Base-by-base conservation (phyloP, 1,139 yeast genomes). In the Pichia terricola region DNA sequence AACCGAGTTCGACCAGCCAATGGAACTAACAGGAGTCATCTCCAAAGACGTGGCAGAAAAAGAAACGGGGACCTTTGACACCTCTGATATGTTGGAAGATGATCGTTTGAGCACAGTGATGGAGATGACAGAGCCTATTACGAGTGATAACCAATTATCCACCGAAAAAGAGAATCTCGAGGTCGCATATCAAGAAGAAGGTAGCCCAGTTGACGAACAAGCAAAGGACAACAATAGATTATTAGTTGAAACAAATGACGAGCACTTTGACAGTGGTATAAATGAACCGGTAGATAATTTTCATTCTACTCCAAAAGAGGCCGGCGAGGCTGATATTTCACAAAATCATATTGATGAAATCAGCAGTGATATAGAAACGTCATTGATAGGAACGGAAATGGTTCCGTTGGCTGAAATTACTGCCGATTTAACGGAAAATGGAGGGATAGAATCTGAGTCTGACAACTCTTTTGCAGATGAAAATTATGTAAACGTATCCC, bases 321-420 rank as follows among this genome's bases (percentile, higher is more conserved):
- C n/a, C n/a, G n/a, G n/a, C n/a, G n/a, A n/a, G n/a, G n/a, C n/a
- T n/a, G n/a, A n/a, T n/a, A n/a, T n/a, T n/a, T n/a, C n/a, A n/a
- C n/a, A n/a, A n/a, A n/a, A n/a, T n/a, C n/a, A n/a, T n/a, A n/a
- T n/a, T n/a, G n/a, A n/a, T n/a, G n/a, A n/a, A n/a, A n/a, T n/a
- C n/a, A n/a, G n/a, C 1, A 47, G 49, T 25, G 47, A 49, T 5
- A 40, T 35, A 28, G 52, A 48, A 27, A 35, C 41, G 2, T 46
- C 53, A 6, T 45, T 46, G 9, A 48, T 56, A 26, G 56, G 52
- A 25, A 53, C 60, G 3, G 61, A 58, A 44, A 52, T 54, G 39
- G 44, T 58, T 7, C 62, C 63, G 3, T 43, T 59, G 28, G 60
- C 62, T 1, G 60, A 57, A 41, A 55, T 56, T 5, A 50, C 58